phyloP scores from a whole-genome alignment of 768 basidiomycete species.

The Phylloporus sp. region DNA sequence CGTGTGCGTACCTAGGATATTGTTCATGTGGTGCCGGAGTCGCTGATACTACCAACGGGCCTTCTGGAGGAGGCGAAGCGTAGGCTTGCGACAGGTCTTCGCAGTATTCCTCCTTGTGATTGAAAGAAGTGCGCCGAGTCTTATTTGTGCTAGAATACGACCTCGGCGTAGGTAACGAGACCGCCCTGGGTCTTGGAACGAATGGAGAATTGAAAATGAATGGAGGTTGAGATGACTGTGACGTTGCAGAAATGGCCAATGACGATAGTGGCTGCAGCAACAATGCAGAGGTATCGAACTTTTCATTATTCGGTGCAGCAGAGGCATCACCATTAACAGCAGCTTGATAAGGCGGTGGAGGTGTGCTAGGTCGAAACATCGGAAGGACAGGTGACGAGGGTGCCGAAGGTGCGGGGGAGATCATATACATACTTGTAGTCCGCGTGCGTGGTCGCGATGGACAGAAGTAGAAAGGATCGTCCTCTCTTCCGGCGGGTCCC shows the following conservation, averaged over 20 bases:
- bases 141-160: slow-evolving; percentile 3
- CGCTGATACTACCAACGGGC: slow-evolving; percentile 21
- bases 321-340: slow-evolving; percentile 1
- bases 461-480: slow-evolving; percentile 23
- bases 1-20: slow-evolving; percentile 28
- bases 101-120: slow-evolving; percentile 15
- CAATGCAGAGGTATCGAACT: slow-evolving; percentile 23
- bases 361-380: slow-evolving; percentile 23
- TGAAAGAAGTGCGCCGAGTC: slow-evolving; percentile 16
- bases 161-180: slow-evolving; percentile 19
- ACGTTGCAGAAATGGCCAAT: slow-evolving; percentile 10
- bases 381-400: slow-evolving; percentile 13
- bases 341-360: slow-evolving; percentile 23
- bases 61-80: slow-evolving; percentile 27
- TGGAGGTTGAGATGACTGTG: slow-evolving; percentile 10
- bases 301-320: not conserved
- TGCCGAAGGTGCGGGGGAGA: slow-evolving; percentile 2
- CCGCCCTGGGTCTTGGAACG: slow-evolving; percentile 21
- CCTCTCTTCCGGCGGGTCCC: slow-evolving; percentile 11
- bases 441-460: slow-evolving; percentile 24
- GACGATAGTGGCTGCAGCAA: slow-evolving; percentile 27
- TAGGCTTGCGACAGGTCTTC: slow-evolving; percentile 30
- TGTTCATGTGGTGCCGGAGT: slow-evolving; percentile 17
- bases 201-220: slow-evolving; percentile 9
- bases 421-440: slow-evolving; percentile 27